These are phyloP conservation scores for Hemisphaericaspora xylofermentans DNA, from an alignment of 1,139 yeast species.

Conservation along the genomic window DNA sequence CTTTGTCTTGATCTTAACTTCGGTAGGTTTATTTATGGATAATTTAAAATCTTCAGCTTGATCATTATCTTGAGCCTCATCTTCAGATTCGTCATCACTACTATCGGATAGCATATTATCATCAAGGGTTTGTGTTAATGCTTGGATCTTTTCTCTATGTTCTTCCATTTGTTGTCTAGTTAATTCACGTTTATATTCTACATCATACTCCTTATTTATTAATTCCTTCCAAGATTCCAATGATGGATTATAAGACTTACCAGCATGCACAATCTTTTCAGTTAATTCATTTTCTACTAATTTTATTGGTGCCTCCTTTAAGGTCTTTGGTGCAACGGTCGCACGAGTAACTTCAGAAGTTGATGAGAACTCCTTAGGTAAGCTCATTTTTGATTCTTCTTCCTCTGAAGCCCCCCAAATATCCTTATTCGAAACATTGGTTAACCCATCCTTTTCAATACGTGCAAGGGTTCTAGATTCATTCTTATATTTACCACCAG, in stretches of 20 bases:
- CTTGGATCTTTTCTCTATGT: conserved; percentile 62
- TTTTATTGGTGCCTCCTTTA: conserved; percentile 53
- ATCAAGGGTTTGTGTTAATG: conserved; percentile 38
- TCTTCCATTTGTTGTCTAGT: conserved; percentile 58
- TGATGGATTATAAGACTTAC: conserved; percentile 92
- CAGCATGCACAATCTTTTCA: conserved; percentile 54
- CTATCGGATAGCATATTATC: conserved; percentile 17
- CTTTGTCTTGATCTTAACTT: conserved; percentile 70
- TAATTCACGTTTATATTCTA: conserved; percentile 68
- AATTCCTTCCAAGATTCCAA: conserved; percentile 78
- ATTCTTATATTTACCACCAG: conserved; percentile 77
- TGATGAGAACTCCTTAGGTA: conserved; percentile 44
- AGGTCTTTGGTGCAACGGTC: conserved; percentile 54
- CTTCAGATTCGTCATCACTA: conserved; percentile 54
- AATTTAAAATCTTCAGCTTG: conserved; percentile 37
- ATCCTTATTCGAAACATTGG: conserved; percentile 54
- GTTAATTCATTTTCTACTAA: conserved; percentile 38
- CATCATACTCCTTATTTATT: conserved; percentile 62
- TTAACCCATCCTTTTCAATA: conserved; percentile 62
- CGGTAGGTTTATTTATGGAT: conserved; percentile 73
- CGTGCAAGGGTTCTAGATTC: conserved; percentile 52
- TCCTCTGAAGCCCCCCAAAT: conserved; percentile 58
- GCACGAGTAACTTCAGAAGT: conserved; percentile 52
- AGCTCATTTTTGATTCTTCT: conserved; percentile 9
- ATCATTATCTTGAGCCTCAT: conserved; percentile 36